Base-by-base conservation (phyloP, 176 grass and related monocot species). In the Tuctoria greenei region DNA sequence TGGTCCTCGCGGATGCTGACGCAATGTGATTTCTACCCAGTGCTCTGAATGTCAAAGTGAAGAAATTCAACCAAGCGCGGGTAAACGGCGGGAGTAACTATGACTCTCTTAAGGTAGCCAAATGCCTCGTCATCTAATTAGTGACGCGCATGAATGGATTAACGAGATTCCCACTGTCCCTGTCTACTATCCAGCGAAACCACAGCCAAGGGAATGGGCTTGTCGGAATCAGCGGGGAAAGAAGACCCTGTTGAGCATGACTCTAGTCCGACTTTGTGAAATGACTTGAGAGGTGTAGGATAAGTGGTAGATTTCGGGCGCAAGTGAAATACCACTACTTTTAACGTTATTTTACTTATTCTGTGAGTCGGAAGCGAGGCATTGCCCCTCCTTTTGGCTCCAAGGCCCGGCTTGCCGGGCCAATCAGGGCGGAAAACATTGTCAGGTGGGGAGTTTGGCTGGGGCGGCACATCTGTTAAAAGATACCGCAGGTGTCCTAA, bases 31-130 rank as follows among this genome's bases (percentile, higher is more conserved):
- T 92, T 92, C 69, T 88, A 75, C 90, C 90, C 66, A 84, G 83
- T 92, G 83, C 86, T 86, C 75, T 86, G 82, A 89, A 92, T 92
- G 82, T 92, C 82, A 92, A 93, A 93, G 77, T 89, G 86, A 93
- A 89, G 86, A 87, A 93, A 93, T 93, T 93, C 86, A 87, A 89
- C 86, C 71, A 93, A 93, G 87, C 80, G 80, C 39, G 80, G 80
- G 56, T 92, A 92, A 83, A 88, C 58, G 79, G 72, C 62, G 72
- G 86, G 90, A 89, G 90, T 89, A 93, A 93, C 83, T 93, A 93
- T 93, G 90, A 93, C 83, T 89, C 86, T 89, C 76, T 93, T 93
- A 89, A 87, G 86, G 83, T 89, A 93, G 81, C 80, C 80, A 93
- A 93, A 89, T 88, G 80, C 75, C 80, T 88, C 50, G 74, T 84